Percentiles rank a stretch among this genome's conserved stretches.
phyloP scores from a whole-genome alignment of 2,329 filamentous ascomycete species.

The Claviceps paspali region DNA sequence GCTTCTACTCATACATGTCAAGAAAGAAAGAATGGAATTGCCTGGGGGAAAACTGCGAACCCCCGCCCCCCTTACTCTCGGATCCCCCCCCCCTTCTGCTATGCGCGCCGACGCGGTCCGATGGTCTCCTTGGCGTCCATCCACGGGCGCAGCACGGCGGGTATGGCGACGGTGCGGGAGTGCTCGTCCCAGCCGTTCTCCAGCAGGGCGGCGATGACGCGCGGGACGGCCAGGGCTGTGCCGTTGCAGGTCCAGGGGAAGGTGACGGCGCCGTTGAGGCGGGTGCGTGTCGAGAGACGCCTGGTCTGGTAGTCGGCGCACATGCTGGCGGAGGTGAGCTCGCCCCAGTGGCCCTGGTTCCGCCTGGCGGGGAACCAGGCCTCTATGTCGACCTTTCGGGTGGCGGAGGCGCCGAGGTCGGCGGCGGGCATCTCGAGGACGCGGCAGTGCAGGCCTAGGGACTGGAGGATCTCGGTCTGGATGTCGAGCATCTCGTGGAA shows the following conservation, averaged over 20 bases:
- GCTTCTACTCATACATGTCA: too few relatives aligned
- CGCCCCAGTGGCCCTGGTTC: conserved; percentile 54
- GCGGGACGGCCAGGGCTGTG: conserved; percentile 79
- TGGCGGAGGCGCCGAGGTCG: conserved; percentile 80
- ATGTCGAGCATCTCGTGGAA: conserved; percentile 80
- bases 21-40: background rate
- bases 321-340: conserved; percentile 78
- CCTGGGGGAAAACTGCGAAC: too few relatives aligned
- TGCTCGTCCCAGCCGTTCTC: conserved; percentile 80
- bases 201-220: conserved; percentile 74
- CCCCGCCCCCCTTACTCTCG: too few relatives aligned
- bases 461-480: conserved; percentile 67
- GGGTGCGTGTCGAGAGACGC: conserved; percentile 61
- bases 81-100: conserved; percentile 6
- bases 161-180: conserved; percentile 52
- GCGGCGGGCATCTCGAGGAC: conserved; percentile 82
- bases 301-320: conserved; percentile 92
- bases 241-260: conserved; percentile 91
- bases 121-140: conserved; percentile 67
- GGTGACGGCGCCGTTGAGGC: conserved; percentile 36
- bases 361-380: conserved; percentile 85
- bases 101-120: conserved; percentile 18
- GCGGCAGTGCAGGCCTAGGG: conserved; percentile 69
- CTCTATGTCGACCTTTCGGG: conserved; percentile 83
- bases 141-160: conserved; percentile 64